Conservation (phyloP, 257 asterid species). For the Solanum etuberosum region DNA sequence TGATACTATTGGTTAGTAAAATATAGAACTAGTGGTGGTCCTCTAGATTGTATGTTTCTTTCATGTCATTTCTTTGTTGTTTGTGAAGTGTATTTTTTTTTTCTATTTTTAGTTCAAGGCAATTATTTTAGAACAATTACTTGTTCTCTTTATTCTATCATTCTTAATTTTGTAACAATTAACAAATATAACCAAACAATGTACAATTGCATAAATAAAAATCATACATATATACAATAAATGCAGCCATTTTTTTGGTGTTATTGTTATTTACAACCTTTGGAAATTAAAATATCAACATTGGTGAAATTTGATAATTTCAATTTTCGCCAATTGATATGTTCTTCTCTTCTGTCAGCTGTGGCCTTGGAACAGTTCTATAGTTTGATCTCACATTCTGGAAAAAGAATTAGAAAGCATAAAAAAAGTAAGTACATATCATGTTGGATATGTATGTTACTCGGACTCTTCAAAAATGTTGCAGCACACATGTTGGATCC, state of each 20-base stretch:
- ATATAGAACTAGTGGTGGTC: background rate
- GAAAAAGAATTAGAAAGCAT: slow-evolving; percentile 4
- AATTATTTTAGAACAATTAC: background rate
- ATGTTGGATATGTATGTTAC: background rate
- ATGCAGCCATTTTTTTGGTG: background rate
- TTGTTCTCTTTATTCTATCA: background rate
- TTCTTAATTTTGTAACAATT: background rate
- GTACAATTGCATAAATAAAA: background rate
- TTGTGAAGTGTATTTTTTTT: background rate
- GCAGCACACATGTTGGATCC: background rate
- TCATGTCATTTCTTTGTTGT: background rate
- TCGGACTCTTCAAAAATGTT: background rate
- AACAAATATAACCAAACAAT: background rate
- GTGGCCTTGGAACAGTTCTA: slow-evolving; percentile 37
- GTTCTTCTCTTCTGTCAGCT: slow-evolving; percentile 19
- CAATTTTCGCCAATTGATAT: slow-evolving; percentile 8
- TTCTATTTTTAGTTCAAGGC: background rate
- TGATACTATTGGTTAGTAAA: background rate
- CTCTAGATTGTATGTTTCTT: background rate
- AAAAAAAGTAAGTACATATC: background rate
- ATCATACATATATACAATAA: background rate
- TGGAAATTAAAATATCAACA: background rate
- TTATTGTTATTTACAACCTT: background rate
- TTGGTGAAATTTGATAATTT: background rate
- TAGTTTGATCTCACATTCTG: slow-evolving; percentile 77